Evolutionary conservation across 2,329 filamentous ascomycete genomes (phyloP), one percentile per base, ranked within the genome.

Genomic region (Paecilomyces formosus): DNA sequence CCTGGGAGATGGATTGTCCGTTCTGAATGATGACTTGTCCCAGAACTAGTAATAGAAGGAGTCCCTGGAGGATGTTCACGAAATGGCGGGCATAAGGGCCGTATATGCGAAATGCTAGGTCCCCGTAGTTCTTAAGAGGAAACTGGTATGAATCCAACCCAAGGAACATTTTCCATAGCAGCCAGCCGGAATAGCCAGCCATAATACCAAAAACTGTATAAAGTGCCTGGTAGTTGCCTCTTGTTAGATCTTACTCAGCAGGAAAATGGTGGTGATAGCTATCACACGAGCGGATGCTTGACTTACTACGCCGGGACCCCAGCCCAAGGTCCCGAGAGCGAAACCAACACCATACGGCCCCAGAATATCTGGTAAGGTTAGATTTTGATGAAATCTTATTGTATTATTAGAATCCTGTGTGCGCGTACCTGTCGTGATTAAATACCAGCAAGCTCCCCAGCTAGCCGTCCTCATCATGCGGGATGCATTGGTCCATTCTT

Each of bases 1-100:
- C 75, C 65, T 85, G 81, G 1, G 78, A 81, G 24, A 85, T 78
- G 18, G 78, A 77, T 66, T 85, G 78, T 3, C 82, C 82, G 53
- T 80, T 82, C 55, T 71, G 74, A 49, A 85, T 76, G 55, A 83
- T 79, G 52, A 71, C 66, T 56, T 68, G 66, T 26, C 70, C 71
- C 5, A 66, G 61, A 28, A 65, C 67, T 18, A 68, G 62, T 15
- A 72, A 66, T 30, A 82, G 70, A 61, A 78, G 76, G 28, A 82
- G 62, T 0, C 77, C 72, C 65, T 82, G 81, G 2, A 80, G 68
- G 53, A 79, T 58, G 63, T 83, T 82, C 69, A 81, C 72, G 13
- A 75, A 58, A 60, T 82, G 74, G 12, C 80, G 78, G 21, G 76
- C 71, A 59, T 65, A 71, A 13, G 68, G 67, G 2, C 81, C 81